A percentile compares a stretch with the other conserved stretches of the same genome.
Evolutionary conservation across 2,329 filamentous ascomycete species (phyloP).

Genomic region (Pezicula carpinea): DNA sequence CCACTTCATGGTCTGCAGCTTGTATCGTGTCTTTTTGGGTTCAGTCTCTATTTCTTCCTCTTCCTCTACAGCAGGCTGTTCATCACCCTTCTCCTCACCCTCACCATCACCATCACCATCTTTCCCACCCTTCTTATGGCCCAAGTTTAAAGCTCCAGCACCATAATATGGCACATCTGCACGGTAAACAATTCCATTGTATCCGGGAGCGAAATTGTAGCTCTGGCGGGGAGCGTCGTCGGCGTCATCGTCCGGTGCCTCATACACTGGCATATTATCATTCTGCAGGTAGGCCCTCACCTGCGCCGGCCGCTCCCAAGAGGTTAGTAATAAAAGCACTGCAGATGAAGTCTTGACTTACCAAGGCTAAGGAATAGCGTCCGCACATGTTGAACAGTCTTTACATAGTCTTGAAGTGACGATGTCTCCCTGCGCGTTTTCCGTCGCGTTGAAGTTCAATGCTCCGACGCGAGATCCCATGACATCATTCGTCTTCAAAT

Average conservation of each 20-base stretch:
- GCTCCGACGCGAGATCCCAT: neutral
- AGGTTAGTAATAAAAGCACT: neutral
- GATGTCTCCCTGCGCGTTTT: neutral
- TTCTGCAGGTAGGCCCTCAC: constrained; percentile 70
- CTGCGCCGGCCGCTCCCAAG: constrained; percentile 65
- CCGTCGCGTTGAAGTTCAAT: neutral
- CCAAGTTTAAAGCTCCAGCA: constrained; percentile 34
- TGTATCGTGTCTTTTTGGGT: constrained; percentile 54
- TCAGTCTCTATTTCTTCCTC: constrained; percentile 15
- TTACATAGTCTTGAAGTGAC: neutral
- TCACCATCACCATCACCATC: constrained; percentile 20
- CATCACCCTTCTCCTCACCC: constrained; percentile 15
- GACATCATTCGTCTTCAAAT: too few relatives aligned
- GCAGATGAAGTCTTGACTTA: constrained; percentile 5
- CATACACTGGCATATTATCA: constrained; percentile 67
- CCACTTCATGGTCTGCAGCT: constrained; percentile 93
- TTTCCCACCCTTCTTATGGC: constrained; percentile 10
- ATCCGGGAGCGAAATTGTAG: constrained; percentile 91
- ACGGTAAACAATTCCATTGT: constrained; percentile 80
- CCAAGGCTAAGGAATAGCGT: constrained; percentile 26
- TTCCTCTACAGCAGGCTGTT: constrained; percentile 12
- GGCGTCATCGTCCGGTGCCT: constrained; percentile 66
- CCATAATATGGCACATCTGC: constrained; percentile 63
- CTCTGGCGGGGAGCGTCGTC: constrained; percentile 57
- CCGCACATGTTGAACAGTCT: constrained; percentile 25